Base-by-base conservation (phyloP, 2,329 filamentous ascomycete genomes). In the Emmonsia crescens region DNA sequence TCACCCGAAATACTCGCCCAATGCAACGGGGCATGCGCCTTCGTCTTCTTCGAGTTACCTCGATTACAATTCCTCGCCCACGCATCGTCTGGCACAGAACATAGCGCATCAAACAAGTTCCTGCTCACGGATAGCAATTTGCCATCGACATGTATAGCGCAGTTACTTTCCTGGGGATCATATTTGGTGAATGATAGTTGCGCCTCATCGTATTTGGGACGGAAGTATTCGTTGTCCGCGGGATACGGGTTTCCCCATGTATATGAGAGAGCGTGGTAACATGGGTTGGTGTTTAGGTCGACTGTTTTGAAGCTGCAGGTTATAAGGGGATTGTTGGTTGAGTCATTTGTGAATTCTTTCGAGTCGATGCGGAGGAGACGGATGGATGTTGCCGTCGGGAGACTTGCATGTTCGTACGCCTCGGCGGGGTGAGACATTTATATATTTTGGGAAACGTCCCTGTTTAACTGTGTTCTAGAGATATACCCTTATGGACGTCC, bases 201-300 rank as follows among this genome's bases (percentile, higher is more conserved):
- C n/a, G 24, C 40, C 19, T 59, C 40, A 16, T 51, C 61, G 19
- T 59, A 59, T 33, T 49, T 51, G 10, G 57, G 42, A 29, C 46
- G 48, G 46, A 59, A 56, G 55, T 60, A 61, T 27, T 60, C 52
- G 12, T 60, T 48, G 19, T 56, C 55, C 9, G 59, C 52, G 16
- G 48, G 55, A 29, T 57, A 49, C 31, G 62, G 62, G 56, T 60
- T 60, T 10, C 60, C 60, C 64, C 64, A 65, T 27, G 59, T 61
- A 57, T 65, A 65, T 46, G 64, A 65, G 14, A 65, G 54, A 5
- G 62, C 48, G 29, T 64, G 60, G 36, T 60, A 65, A 19, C 60
- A 31, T 21, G 52, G 29, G 44, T 49, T 48, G 2, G 27, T 29
- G 27, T 33, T 44, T n/a, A 64, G 51, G 44, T 64, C 56, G 21